Evolutionary conservation across 2,329 filamentous ascomycete genomes (phyloP), one percentile per base, ranked within the genome.

Genomic region (Fonsecaea monophora): DNA sequence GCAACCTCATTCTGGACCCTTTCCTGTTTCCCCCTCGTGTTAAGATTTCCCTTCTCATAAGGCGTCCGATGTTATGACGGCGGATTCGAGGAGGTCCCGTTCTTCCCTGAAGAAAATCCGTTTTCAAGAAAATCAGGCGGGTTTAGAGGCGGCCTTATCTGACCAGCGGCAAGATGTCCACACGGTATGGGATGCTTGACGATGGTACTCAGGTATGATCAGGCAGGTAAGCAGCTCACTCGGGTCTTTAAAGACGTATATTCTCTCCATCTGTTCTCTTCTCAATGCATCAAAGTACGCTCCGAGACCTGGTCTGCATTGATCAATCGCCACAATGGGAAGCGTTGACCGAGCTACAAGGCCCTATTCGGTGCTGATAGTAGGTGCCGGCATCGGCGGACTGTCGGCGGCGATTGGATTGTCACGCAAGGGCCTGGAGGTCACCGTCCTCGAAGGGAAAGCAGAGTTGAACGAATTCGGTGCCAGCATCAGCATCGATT

Each of bases 381-480:
- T 37, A 7, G 60, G 60, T 15, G 60, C 60, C 3, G 60, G 74
- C 0, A 67, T 75, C 3, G 73, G 70, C 9, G 74, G 74, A 3
- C 65, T 75, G 15, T 63, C 68, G 30, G 71, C 73, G 1, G 75
- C 72, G 1, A 72, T 75, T 32, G 73, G 73, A 2, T 71, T 76
- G 30, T 66, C 70, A 9, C 63, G 37, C 25, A 59, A 53, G 1
- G 68, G 68, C 1, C 69, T 74, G 37, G 66, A 66, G 0, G 69
- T 76, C 4, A 75, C 68, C 6, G 62, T 76, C 32, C 71, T 73
- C 21, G 72, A 75, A 59, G 45, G n/a, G n/a, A 60, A 65, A 45
- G 4, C 55, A 48, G 71, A 73, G 53, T 64, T 72, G 62, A 54
- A 67, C 25, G 70, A 72, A 55, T 60, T 67, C 25, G 69, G 70